Evolutionary conservation across 352 stramenopile species (phyloP).

Genomic region (Phytophthora fragariaefolia): DNA sequence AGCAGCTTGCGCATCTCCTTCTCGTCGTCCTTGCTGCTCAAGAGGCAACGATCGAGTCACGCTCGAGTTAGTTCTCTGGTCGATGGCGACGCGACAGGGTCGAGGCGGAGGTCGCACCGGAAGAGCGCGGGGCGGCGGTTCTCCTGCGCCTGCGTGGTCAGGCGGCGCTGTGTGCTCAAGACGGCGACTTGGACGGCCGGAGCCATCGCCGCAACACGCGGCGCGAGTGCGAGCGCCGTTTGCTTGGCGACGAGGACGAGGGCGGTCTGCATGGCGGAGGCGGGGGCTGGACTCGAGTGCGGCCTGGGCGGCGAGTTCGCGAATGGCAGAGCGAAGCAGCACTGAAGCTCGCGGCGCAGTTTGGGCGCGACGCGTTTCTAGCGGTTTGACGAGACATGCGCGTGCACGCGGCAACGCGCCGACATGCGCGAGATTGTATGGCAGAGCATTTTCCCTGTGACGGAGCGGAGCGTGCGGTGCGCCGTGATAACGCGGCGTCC

Average conservation of each 20-base stretch:
- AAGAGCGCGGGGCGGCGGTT: slow-evolving; percentile 36
- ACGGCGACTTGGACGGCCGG: slow-evolving; percentile 32
- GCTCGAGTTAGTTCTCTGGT: slow-evolving; percentile 10
- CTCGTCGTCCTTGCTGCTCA: slow-evolving; percentile 81
- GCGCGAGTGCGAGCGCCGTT: slow-evolving; percentile 26
- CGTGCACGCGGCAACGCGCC: slow-evolving; percentile 19
- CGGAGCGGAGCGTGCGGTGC: too few relatives aligned
- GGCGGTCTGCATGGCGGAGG: slow-evolving; percentile 29
- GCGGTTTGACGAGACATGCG: slow-evolving; percentile 21
- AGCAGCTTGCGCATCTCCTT: slow-evolving; percentile 83
- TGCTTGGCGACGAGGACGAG: slow-evolving; percentile 37
- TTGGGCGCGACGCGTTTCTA: slow-evolving; percentile 36
- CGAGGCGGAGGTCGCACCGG: slow-evolving; percentile 18
- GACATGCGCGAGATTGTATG: slow-evolving; percentile 5
- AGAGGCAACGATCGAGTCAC: background rate
- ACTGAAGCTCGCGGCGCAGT: slow-evolving; percentile 4
- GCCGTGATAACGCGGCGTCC: background rate
- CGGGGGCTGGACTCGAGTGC: slow-evolving; percentile 8
- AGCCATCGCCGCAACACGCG: slow-evolving; percentile 25
- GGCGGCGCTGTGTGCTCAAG: slow-evolving; percentile 28
- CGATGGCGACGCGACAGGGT: background rate
- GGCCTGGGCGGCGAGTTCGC: slow-evolving; percentile 26
- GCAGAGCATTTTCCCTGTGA: too few relatives aligned
- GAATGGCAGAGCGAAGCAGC: slow-evolving; percentile 25
- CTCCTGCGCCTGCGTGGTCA: slow-evolving; percentile 36